Conservation (phyloP, 345 rosid species). For the Erysimum cheiranthoides region DNA sequence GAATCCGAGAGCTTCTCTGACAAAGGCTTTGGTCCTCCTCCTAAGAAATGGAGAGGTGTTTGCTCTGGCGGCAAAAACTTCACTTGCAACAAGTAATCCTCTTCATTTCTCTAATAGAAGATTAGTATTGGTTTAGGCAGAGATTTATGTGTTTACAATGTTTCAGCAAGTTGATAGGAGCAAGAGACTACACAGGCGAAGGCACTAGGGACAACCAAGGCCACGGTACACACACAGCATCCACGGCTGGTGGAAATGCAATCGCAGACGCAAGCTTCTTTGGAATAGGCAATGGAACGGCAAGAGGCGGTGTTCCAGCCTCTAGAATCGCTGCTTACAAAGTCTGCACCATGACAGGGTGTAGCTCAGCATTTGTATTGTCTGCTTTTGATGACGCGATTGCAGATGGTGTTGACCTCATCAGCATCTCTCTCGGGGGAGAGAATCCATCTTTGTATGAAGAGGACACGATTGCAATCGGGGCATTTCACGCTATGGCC, state of each 20-base stretch:
- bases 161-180: slow-evolving; percentile 61
- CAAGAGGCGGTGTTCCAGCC: slow-evolving; percentile 60
- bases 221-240: slow-evolving; percentile 66
- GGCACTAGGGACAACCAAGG: slow-evolving; percentile 43
- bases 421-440: slow-evolving; percentile 44
- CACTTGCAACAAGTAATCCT: slow-evolving; percentile 56
- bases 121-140: neutral
- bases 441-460: accelerated
- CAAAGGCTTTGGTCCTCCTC: slow-evolving; percentile 57
- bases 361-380: slow-evolving; percentile 10
- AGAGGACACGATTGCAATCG: slow-evolving; percentile 43
- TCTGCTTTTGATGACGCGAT: slow-evolving; percentile 72
- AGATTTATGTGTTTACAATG: neutral
- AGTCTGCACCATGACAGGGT: slow-evolving; percentile 17
- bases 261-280: slow-evolving; percentile 43
- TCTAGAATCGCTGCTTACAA: slow-evolving; percentile 59
- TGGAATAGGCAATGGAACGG: slow-evolving; percentile 55
- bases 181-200: slow-evolving; percentile 46
- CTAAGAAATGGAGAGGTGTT: slow-evolving; percentile 56
- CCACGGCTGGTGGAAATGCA: slow-evolving; percentile 58
- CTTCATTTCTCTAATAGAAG: neutral
- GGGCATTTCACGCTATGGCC: slow-evolving; percentile 58
- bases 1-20: slow-evolving; percentile 58
- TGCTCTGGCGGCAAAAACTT: slow-evolving; percentile 51
- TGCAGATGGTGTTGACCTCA: slow-evolving; percentile 64